A percentile compares a stretch with the other conserved stretches of the same genome.
These are phyloP conservation scores for Amaranthus cruentus DNA, from an alignment of 148 eudicot genomes.

Conservation along the genomic window DNA sequence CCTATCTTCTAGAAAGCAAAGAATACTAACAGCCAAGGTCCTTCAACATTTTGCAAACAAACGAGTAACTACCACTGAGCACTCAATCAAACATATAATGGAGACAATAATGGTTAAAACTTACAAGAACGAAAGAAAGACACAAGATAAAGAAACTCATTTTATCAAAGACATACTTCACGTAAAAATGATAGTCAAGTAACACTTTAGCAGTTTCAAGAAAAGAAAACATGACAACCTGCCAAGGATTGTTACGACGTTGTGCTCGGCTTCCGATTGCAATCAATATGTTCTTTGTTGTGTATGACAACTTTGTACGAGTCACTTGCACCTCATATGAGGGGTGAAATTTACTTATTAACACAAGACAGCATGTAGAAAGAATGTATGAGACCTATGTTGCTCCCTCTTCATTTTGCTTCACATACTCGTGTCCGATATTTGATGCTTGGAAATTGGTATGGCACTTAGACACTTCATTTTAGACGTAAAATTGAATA, in stretches of 20 bases:
- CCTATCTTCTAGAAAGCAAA: too few species aligned
- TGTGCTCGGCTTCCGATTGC: conserved; percentile 95
- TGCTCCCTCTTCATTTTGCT: too few species aligned
- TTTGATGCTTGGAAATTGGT: conserved; percentile 3
- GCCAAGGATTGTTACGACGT: conserved; percentile 70
- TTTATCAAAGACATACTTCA: neutral
- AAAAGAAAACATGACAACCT: conserved; percentile 38
- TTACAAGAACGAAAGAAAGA: neutral
- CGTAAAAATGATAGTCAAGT: neutral
- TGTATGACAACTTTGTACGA: conserved; percentile 77
- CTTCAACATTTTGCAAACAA: too few species aligned
- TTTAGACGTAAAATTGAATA: neutral
- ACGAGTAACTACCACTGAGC: too few species aligned
- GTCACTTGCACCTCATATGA: conserved; percentile 77
- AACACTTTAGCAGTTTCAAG: neutral
- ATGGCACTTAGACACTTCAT: too few species aligned
- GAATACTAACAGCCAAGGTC: too few species aligned
- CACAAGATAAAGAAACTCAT: neutral
- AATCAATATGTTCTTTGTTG: conserved; percentile 85
- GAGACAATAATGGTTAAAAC: too few species aligned
- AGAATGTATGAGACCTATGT: neutral
- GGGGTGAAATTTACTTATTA: too few species aligned
- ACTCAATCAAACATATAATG: too few species aligned
- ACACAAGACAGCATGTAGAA: neutral
- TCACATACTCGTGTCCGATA: too few species aligned